Conservation (phyloP, 2,329 filamentous ascomycete genomes). For the Leptographium wingfieldii region DNA sequence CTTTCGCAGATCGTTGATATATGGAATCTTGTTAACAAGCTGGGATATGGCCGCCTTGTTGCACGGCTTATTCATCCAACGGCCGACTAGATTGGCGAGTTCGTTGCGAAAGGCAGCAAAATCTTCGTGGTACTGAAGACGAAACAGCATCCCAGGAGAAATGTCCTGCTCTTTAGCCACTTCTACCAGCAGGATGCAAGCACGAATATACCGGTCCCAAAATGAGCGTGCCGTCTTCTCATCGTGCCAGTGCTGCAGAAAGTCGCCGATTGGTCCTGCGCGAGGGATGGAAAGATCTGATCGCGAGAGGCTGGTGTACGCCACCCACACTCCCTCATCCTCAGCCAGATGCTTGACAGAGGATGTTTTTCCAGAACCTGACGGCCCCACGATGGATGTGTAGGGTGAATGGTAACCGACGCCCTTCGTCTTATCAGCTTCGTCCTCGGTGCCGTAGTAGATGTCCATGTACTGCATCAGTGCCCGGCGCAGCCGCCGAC, state of each 20-base stretch:
- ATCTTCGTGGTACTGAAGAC: not conserved
- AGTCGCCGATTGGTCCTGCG: not conserved
- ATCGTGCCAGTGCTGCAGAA: not conserved
- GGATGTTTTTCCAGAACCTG: not conserved
- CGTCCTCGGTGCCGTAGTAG: not conserved
- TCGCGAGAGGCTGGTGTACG: not conserved
- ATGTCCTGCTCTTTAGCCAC: not conserved
- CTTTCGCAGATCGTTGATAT: not conserved
- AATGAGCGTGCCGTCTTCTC: not conserved
- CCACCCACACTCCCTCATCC: not conserved
- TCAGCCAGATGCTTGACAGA: constrained; percentile 3
- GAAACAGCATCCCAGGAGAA: not conserved
- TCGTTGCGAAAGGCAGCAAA: not conserved
- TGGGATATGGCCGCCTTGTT: not conserved
- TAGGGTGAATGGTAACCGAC: not conserved
- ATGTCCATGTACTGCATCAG: not conserved
- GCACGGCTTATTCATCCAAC: not conserved
- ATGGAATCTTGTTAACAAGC: not conserved
- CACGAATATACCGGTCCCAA: not conserved
- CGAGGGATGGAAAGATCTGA: not conserved
- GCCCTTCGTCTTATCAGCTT: too few species aligned
- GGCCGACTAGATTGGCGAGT: not conserved
- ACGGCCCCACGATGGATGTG: not conserved
- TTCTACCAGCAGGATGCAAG: not conserved
- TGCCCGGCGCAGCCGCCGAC: not conserved